phyloP scores from a whole-genome alignment of 148 eudicot genomes.

The Nepenthes gracilis region DNA sequence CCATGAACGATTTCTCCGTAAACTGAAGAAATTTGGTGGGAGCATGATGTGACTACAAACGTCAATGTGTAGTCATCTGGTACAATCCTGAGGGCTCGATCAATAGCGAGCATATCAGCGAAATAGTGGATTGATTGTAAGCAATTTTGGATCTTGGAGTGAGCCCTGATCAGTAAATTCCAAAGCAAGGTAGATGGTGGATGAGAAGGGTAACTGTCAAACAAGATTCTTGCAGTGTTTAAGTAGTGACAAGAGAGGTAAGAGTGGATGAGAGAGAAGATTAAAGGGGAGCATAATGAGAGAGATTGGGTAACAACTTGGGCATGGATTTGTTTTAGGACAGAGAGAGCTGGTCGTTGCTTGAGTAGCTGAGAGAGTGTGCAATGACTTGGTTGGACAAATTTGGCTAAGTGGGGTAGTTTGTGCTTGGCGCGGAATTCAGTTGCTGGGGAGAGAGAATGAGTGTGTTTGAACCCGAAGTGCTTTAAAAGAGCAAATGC shows the following conservation, averaged over 20 bases:
- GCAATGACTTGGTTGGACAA: conserved; percentile 1
- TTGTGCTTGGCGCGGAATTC: conserved; percentile 19
- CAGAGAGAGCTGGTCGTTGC: conserved; percentile 29
- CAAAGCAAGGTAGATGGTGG: conserved; percentile 43
- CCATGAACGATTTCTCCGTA: conserved; percentile 49
- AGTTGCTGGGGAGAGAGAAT: conserved; percentile 9
- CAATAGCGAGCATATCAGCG: conserved; percentile 30
- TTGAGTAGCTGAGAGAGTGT: conserved; percentile 32
- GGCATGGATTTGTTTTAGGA: conserved; percentile 57
- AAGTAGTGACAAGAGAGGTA: conserved; percentile 21
- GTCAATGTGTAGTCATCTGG: conserved; percentile 70
- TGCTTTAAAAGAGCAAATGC: neutral
- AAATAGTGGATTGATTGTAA: conserved; percentile 30
- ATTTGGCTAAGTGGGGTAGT: neutral
- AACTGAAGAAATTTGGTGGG: conserved; percentile 17
- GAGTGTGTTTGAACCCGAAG: neutral
- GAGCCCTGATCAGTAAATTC: conserved; percentile 54
- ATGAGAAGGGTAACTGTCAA: conserved; percentile 31
- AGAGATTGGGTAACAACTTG: conserved; percentile 26
- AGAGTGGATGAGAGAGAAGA: conserved; percentile 39
- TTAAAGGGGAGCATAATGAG: conserved; percentile 16
- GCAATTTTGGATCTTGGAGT: conserved; percentile 43
- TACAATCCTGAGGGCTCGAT: conserved; percentile 9
- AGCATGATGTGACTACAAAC: conserved; percentile 50
- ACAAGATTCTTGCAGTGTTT: conserved; percentile 27